These are phyloP conservation scores for Calendula officinalis DNA, from an alignment of 129 eudicot genomes.

Conservation along the genomic window DNA sequence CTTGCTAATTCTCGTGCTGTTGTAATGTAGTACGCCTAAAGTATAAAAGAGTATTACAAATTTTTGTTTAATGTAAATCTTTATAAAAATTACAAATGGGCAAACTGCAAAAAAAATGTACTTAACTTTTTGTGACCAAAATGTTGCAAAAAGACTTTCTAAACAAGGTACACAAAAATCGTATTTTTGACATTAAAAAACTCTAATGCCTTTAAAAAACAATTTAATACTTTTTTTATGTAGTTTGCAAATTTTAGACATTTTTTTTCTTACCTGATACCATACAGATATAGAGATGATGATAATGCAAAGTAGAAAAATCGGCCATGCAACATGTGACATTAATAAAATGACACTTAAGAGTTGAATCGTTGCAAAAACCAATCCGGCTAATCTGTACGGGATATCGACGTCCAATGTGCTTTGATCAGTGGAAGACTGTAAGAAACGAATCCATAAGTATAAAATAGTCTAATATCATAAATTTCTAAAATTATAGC, in stretches of 20 bases:
- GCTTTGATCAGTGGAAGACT: constrained; percentile 92
- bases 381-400: constrained; percentile 44
- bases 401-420: constrained; percentile 69
- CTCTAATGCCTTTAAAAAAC: too few relatives aligned
- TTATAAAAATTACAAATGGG: too few relatives aligned
- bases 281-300: constrained; percentile 56
- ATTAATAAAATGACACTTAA: constrained; percentile 62
- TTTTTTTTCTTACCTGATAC: constrained; percentile 56
- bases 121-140: not conserved
- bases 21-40: constrained; percentile 67
- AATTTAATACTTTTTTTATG: too few relatives aligned
- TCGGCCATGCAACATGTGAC: constrained; percentile 90
- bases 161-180: too few relatives aligned
- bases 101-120: too few relatives aligned
- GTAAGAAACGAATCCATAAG: not conserved
- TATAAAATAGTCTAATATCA: too few relatives aligned
- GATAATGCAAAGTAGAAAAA: constrained; percentile 67
- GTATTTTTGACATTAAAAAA: too few relatives aligned
- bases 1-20: constrained; percentile 87
- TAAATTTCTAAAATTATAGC: too few relatives aligned
- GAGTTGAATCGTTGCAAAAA: constrained; percentile 64
- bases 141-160: not conserved
- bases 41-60: constrained; percentile 2
- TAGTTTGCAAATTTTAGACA: too few relatives aligned
- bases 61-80: not conserved